Percentiles rank a stretch among this genome's conserved stretches.
Conservation (phyloP, 139 green algal genomes). For the Chlamydomonas incerta region DNA sequence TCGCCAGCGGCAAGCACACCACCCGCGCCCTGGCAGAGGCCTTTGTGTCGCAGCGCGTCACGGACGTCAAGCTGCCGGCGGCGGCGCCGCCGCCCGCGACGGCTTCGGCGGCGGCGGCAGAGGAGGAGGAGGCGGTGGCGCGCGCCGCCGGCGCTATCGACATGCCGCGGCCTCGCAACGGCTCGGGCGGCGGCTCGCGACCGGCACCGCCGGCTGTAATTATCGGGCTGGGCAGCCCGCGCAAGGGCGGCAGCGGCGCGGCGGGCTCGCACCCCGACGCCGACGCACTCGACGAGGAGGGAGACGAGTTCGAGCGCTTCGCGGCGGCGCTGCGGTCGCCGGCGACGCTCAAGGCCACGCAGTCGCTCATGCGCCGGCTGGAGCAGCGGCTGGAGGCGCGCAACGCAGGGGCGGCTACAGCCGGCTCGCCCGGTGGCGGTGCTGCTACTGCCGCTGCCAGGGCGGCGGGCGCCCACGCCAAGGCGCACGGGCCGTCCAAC, state of each 20-base stretch:
- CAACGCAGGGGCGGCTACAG: neutral
- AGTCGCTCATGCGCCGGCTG: constrained; percentile 74
- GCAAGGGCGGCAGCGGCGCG: neutral
- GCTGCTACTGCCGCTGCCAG: neutral
- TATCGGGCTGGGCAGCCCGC: constrained; percentile 17
- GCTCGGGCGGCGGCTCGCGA: neutral
- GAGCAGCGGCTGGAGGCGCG: constrained; percentile 51
- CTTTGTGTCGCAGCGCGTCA: constrained; percentile 55
- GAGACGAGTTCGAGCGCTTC: constrained; percentile 76
- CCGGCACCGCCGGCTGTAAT: neutral
- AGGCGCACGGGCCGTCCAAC: too few relatives aligned
- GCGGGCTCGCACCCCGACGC: neutral
- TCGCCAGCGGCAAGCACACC: constrained; percentile 51
- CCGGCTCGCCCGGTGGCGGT: too few relatives aligned
- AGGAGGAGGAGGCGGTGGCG: neutral
- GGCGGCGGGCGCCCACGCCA: neutral
- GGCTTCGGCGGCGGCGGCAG: neutral
- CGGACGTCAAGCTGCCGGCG: neutral
- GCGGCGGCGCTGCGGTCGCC: constrained; percentile 68
- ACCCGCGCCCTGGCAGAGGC: constrained; percentile 57
- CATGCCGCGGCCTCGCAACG: neutral
- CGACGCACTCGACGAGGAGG: neutral
- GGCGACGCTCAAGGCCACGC: constrained; percentile 63
- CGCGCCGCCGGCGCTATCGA: neutral
- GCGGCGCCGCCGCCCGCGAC: neutral